Evolutionary conservation across 139 green algal species (phyloP).

Genomic region (Chlamydomonas asymmetrica): DNA sequence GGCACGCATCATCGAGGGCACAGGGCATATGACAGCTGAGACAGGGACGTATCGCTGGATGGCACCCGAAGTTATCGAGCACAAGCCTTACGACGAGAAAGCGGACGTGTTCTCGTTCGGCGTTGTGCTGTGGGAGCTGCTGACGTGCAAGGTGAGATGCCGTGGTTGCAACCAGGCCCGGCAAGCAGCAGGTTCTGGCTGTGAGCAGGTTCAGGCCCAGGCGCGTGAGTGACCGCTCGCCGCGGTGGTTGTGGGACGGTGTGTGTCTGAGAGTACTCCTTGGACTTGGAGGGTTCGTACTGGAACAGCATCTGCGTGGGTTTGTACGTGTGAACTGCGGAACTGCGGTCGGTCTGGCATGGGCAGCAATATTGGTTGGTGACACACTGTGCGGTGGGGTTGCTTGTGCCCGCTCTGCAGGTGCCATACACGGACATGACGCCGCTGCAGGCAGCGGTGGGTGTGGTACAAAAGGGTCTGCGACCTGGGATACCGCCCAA

Average conservation of each 20-base stretch:
- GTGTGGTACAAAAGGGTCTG: slow-evolving; percentile 97
- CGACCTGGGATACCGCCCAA: slow-evolving; percentile 75
- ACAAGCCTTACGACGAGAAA: slow-evolving; percentile 91
- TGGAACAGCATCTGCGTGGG: too few relatives aligned
- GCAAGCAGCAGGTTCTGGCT: background rate
- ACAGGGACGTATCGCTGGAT: slow-evolving; percentile 99
- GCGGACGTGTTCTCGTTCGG: slow-evolving; percentile 92
- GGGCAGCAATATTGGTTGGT: too few relatives aligned
- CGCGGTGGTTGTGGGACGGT: too few relatives aligned
- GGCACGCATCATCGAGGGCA: slow-evolving; percentile 82
- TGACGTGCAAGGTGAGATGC: slow-evolving; percentile 74
- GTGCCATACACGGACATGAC: slow-evolving; percentile 94
- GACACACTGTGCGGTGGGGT: background rate
- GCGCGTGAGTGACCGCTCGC: too few relatives aligned
- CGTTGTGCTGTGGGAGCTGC: slow-evolving; percentile 93
- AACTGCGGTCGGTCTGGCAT: too few relatives aligned
- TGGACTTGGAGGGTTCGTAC: too few relatives aligned
- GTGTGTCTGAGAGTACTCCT: too few relatives aligned
- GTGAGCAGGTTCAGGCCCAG: background rate
- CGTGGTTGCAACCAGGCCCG: background rate
- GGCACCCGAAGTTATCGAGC: slow-evolving; percentile 99
- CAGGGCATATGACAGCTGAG: slow-evolving; percentile 97
- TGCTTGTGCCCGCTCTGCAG: too few relatives aligned
- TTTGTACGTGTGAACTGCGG: background rate
- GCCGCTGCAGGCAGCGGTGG: slow-evolving; percentile 85